Conservation (phyloP, 495 filamentous ascomycete species). For the Tuber umbilicatum region DNA sequence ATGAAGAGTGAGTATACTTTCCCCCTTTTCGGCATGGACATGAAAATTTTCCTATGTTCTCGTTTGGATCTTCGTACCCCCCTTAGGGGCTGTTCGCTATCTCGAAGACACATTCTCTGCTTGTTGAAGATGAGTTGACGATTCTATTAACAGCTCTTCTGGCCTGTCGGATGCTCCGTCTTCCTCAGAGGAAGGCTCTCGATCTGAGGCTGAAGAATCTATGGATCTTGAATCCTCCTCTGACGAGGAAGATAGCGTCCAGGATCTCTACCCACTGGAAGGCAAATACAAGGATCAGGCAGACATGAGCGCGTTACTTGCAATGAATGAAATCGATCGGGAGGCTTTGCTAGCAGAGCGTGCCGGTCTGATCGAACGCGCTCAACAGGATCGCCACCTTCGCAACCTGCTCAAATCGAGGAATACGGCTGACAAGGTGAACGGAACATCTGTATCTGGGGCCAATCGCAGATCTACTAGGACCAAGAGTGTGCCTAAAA, state of each 20-base stretch:
- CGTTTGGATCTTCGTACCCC: background rate
- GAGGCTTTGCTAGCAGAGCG: slow-evolving; percentile 86
- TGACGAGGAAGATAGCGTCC: slow-evolving; percentile 50
- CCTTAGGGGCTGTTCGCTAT: background rate
- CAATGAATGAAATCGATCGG: slow-evolving; percentile 80
- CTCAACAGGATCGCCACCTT: slow-evolving; percentile 76
- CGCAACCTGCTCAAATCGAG: slow-evolving; percentile 67
- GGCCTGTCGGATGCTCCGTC: slow-evolving; percentile 65
- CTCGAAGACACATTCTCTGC: background rate
- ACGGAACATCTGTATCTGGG: slow-evolving; percentile 44
- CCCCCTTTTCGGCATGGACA: background rate
- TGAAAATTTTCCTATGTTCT: background rate
- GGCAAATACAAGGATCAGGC: slow-evolving; percentile 71
- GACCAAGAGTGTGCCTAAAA: slow-evolving; percentile 42
- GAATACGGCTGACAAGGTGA: slow-evolving; percentile 54
- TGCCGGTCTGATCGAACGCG: slow-evolving; percentile 68
- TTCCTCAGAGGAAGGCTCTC: slow-evolving; percentile 83
- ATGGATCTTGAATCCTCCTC: slow-evolving; percentile 49
- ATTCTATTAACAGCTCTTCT: slow-evolving; percentile 59
- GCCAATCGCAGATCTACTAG: slow-evolving; percentile 30
- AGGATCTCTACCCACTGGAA: slow-evolving; percentile 77
- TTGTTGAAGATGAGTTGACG: slow-evolving; percentile 36
- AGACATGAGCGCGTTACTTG: slow-evolving; percentile 77
- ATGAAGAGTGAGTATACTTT: slow-evolving; percentile 25
- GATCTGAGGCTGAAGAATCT: slow-evolving; percentile 62